Percentiles rank a stretch among this genome's conserved stretches.
Conservation (phyloP, 495 filamentous ascomycete genomes). For the Articulospora tetracladia region DNA sequence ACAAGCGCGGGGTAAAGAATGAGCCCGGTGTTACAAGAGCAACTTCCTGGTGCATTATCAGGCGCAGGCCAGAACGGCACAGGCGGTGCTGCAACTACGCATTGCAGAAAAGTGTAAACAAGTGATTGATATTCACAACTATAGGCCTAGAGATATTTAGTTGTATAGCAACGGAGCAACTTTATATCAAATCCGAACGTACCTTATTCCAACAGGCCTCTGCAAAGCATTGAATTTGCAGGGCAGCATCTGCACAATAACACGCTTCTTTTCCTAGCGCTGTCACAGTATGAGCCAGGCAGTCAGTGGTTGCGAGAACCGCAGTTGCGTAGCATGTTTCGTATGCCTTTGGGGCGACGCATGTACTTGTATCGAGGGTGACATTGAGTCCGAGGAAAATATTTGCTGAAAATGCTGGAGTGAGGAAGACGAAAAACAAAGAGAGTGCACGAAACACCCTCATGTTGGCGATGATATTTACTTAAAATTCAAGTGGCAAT, state of each 20-base stretch:
- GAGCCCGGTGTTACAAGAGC: slow-evolving; percentile 11
- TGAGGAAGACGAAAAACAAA: too few relatives aligned
- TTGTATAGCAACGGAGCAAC: background rate
- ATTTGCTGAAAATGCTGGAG: too few relatives aligned
- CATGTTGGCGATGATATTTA: too few relatives aligned
- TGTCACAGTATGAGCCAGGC: background rate
- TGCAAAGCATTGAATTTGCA: slow-evolving; percentile 15
- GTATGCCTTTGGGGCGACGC: slow-evolving; percentile 8
- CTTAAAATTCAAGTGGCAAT: too few relatives aligned
- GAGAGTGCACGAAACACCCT: too few relatives aligned
- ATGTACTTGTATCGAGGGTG: slow-evolving; percentile 4
- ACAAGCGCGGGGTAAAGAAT: background rate
- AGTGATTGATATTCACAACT: slow-evolving; percentile 15
- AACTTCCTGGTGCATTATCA: slow-evolving; percentile 11
- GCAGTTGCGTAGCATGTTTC: slow-evolving; percentile 1
- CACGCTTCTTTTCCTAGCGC: background rate
- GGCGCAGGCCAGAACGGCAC: slow-evolving; percentile 15
- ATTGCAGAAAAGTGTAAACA: slow-evolving; percentile 4
- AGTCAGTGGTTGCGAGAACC: background rate
- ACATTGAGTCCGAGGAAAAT: background rate
- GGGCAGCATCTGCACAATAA: background rate
- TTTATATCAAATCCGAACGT: background rate
- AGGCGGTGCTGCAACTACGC: background rate
- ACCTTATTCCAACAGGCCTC: slow-evolving; percentile 16
- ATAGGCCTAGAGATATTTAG: slow-evolving; percentile 1